A percentile compares a stretch with the other conserved stretches of the same genome.
Conservation (phyloP, 306 rosid genomes). For the Casuarina glauca region DNA sequence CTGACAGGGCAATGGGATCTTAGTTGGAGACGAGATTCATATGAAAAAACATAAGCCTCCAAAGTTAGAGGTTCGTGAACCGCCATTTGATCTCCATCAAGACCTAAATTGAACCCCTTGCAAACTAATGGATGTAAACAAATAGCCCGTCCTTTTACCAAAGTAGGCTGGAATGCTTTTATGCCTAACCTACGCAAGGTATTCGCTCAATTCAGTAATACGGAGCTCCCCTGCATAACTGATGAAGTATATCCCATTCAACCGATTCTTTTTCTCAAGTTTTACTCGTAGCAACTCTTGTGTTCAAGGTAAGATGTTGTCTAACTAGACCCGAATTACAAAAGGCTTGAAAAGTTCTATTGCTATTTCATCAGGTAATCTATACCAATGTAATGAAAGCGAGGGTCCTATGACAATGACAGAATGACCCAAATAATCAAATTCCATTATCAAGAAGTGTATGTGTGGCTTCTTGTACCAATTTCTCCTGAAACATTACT, state of each 20-base stretch:
- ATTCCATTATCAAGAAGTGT: no score
- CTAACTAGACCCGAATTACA: background rate
- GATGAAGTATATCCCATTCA: slow-evolving; percentile 1
- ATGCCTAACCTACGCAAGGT: background rate
- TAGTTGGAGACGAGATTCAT: no score
- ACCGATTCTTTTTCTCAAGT: slow-evolving; percentile 3
- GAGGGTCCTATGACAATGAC: slow-evolving; percentile 10
- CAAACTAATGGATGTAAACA: slow-evolving; percentile 11
- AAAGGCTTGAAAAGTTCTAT: no score
- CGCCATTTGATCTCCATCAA: background rate
- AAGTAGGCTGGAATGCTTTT: background rate
- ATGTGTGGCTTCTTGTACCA: no score
- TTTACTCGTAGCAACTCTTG: slow-evolving; percentile 8
- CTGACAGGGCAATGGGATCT: no score
- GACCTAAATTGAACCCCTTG: slow-evolving; percentile 1
- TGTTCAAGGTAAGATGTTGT: background rate
- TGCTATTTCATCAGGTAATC: background rate
- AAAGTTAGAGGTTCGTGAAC: background rate
- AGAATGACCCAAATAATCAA: background rate
- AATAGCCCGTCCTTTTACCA: background rate
- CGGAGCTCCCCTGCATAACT: background rate
- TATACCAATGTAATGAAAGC: background rate
- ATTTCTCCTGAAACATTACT: no score
- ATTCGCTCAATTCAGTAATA: slow-evolving; percentile 3
- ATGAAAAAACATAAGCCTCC: no score